Conservation (phyloP, 305 asterid species). For the Withania somnifera region DNA sequence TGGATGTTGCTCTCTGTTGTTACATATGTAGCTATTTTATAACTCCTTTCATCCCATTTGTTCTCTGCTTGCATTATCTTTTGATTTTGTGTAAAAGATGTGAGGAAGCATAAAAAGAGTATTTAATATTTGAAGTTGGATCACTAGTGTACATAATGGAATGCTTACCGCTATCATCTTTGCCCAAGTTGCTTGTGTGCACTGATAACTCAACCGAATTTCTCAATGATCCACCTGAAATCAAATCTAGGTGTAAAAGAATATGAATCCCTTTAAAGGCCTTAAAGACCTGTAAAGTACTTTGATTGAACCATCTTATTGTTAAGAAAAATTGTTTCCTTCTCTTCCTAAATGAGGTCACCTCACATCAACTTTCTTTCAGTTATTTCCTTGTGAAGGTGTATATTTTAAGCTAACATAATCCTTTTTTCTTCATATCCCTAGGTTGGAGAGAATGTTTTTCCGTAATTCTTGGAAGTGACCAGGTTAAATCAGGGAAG, state of each 20-base stretch:
- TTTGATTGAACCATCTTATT: neutral
- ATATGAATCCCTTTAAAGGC: neutral
- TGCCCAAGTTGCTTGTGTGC: neutral
- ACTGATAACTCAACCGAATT: neutral
- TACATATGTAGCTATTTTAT: neutral
- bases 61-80: neutral
- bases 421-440: neutral
- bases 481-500: constrained; percentile 77
- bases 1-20: neutral
- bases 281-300: neutral
- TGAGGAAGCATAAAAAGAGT: neutral
- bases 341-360: constrained; percentile 3
- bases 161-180: neutral
- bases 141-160: neutral
- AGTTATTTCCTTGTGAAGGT: neutral
- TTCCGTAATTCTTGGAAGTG: constrained; percentile 68
- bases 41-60: neutral
- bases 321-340: neutral
- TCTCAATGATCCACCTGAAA: neutral
- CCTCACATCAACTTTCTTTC: neutral
- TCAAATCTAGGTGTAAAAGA: neutral
- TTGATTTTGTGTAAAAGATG: neutral
- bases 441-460: constrained; percentile 81
- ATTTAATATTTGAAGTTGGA: neutral
- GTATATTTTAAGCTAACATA: neutral